Conservation (phyloP, 1,139 yeast species). For the Torulaspora pretoriensis region DNA sequence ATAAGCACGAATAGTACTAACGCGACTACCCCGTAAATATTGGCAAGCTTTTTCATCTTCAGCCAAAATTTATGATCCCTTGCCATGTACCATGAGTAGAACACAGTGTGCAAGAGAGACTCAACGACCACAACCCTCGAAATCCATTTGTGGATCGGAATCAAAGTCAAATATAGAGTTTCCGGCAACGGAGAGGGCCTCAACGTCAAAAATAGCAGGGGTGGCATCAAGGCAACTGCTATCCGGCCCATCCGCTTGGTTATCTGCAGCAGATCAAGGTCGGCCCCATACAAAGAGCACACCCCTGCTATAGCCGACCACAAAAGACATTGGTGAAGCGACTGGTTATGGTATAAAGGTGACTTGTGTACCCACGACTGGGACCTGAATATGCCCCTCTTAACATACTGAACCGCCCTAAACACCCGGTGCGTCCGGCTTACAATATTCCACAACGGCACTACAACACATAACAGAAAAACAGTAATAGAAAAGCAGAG, state of each 20-base stretch:
- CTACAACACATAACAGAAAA: slow-evolving; percentile 20
- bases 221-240: slow-evolving; percentile 61
- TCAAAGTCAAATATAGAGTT: slow-evolving; percentile 52
- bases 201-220: slow-evolving; percentile 56
- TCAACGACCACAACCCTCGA: slow-evolving; percentile 58
- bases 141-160: slow-evolving; percentile 75
- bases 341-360: slow-evolving; percentile 27
- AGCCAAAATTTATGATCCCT: slow-evolving; percentile 41
- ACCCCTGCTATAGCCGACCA: slow-evolving; percentile 23
- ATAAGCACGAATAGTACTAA: slow-evolving; percentile 44
- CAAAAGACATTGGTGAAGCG: slow-evolving; percentile 23
- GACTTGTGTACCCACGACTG: slow-evolving; percentile 24
- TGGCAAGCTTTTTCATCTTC: slow-evolving; percentile 46
- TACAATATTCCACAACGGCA: slow-evolving; percentile 28
- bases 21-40: slow-evolving; percentile 60
- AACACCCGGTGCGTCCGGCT: slow-evolving; percentile 23
- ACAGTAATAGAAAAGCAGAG: slow-evolving; percentile 14
- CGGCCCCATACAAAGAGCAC: slow-evolving; percentile 18
- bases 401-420: slow-evolving; percentile 24
- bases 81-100: slow-evolving; percentile 45
- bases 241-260: slow-evolving; percentile 47
- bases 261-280: slow-evolving; percentile 28
- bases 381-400: slow-evolving; percentile 23
- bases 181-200: slow-evolving; percentile 57
- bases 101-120: slow-evolving; percentile 50